These are phyloP conservation scores for Barnettozyma populi DNA, from an alignment of 805 yeast species.

Conservation along the genomic window DNA sequence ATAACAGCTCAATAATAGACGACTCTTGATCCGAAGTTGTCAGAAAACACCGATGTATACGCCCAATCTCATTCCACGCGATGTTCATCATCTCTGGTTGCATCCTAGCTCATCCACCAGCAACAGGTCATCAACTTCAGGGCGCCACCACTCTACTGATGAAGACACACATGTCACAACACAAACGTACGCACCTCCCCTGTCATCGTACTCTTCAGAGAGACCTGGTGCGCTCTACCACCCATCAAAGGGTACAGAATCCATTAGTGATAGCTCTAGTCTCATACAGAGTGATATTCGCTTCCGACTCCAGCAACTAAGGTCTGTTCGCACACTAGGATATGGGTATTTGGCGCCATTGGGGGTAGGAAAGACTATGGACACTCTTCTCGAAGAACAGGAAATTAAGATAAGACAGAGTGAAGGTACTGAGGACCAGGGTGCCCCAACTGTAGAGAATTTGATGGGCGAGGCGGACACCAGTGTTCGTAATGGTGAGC, in stretches of 20 bases:
- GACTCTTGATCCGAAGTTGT: neutral
- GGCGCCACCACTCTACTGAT: neutral
- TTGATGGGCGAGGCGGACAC: constrained; percentile 27
- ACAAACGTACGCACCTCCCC: constrained; percentile 41
- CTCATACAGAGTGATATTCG: constrained; percentile 9
- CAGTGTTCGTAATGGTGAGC: constrained; percentile 1
- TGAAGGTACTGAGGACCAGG: constrained; percentile 19
- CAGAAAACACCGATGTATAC: constrained; percentile 34
- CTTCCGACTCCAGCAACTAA: constrained; percentile 18
- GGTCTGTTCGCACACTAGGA: constrained; percentile 40
- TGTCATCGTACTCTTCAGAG: constrained; percentile 49
- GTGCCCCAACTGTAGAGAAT: constrained; percentile 24
- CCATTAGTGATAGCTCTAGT: neutral
- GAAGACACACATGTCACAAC: constrained; percentile 4
- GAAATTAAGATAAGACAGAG: constrained; percentile 24
- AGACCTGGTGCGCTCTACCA: constrained; percentile 29
- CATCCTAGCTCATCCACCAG: constrained; percentile 10
- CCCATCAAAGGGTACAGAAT: neutral
- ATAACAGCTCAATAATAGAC: neutral
- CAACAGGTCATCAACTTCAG: constrained; percentile 4
- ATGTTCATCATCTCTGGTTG: constrained; percentile 42
- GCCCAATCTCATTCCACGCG: constrained; percentile 41
- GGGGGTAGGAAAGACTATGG: constrained; percentile 54
- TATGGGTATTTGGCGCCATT: constrained; percentile 48
- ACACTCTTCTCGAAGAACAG: constrained; percentile 29